Conservation (phyloP, 331 rosid genomes). For the Arachis monticola region DNA sequence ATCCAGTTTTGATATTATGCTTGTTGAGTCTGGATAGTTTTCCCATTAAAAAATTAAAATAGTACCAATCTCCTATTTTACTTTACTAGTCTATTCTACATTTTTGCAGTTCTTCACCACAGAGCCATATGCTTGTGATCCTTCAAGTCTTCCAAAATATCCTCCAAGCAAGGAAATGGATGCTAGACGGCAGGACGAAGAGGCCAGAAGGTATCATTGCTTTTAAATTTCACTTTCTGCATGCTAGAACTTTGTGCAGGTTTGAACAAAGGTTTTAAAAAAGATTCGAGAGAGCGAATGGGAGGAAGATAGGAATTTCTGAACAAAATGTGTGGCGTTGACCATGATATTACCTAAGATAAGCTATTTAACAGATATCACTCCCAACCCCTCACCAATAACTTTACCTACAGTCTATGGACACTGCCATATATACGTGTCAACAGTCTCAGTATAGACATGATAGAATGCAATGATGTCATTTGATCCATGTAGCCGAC, state of each 20-base stretch:
- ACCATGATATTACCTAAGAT: constrained; percentile 1
- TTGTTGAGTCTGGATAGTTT: constrained; percentile 19
- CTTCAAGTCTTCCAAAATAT: constrained; percentile 93
- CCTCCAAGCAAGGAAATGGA: constrained; percentile 99
- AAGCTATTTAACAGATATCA: constrained; percentile 17
- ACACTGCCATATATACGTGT: neutral
- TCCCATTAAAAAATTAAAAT: neutral
- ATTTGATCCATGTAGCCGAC: too few species aligned
- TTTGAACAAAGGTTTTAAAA: neutral
- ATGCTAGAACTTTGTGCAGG: neutral
- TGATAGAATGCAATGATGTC: too few species aligned
- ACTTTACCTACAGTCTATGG: neutral
- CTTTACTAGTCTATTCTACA: constrained; percentile 41
- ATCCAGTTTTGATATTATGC: constrained; percentile 30
- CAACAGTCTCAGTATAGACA: too few species aligned
- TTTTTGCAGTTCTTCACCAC: constrained; percentile 84
- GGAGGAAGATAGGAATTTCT: neutral
- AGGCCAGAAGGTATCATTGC: constrained; percentile 76
- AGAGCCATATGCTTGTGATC: constrained; percentile 91
- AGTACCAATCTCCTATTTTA: constrained; percentile 8
- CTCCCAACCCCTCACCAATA: neutral
- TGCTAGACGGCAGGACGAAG: constrained; percentile 90
- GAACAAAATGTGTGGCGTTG: constrained; percentile 10
- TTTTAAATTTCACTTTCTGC: constrained; percentile 36
- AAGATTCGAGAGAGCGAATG: constrained; percentile 6